Conservation (phyloP, 352 stramenopile genomes). For the Phytophthora quininea region DNA sequence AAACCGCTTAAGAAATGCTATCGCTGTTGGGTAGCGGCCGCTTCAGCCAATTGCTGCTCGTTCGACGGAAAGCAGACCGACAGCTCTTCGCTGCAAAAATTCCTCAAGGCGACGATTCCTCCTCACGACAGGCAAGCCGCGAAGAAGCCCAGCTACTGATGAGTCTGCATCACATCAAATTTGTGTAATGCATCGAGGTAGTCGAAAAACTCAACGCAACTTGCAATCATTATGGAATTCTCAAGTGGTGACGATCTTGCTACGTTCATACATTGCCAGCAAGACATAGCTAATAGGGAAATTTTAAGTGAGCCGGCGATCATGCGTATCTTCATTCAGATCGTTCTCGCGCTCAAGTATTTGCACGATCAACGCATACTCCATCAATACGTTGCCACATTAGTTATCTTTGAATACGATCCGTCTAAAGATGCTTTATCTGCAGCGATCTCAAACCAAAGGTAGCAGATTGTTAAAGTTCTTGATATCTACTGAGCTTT, state of each 20-base stretch:
- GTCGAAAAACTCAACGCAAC: conserved; percentile 32
- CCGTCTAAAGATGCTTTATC: neutral
- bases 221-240: conserved; percentile 82
- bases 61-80: conserved; percentile 38
- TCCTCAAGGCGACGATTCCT: conserved; percentile 22
- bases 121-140: conserved; percentile 3
- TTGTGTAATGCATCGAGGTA: conserved; percentile 64
- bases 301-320: conserved; percentile 48
- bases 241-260: conserved; percentile 66
- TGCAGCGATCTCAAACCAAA: conserved; percentile 67
- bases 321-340: conserved; percentile 77
- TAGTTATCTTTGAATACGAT: no score
- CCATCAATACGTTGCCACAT: conserved; percentile 46
- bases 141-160: conserved; percentile 63
- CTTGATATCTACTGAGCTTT: no score
- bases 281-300: conserved; percentile 1
- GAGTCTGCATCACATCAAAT: conserved; percentile 62
- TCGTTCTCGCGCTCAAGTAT: conserved; percentile 62
- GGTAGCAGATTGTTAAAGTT: conserved; percentile 10
- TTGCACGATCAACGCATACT: conserved; percentile 64
- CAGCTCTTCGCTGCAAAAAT: conserved; percentile 65
- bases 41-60: conserved; percentile 61
- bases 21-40: conserved; percentile 58
- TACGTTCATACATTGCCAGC: conserved; percentile 10
- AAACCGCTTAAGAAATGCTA: conserved; percentile 47